Evolutionary conservation across 495 filamentous ascomycete species (phyloP), one percentile per base, ranked within the genome.

Genomic region (Aspergillus kassunensis): DNA sequence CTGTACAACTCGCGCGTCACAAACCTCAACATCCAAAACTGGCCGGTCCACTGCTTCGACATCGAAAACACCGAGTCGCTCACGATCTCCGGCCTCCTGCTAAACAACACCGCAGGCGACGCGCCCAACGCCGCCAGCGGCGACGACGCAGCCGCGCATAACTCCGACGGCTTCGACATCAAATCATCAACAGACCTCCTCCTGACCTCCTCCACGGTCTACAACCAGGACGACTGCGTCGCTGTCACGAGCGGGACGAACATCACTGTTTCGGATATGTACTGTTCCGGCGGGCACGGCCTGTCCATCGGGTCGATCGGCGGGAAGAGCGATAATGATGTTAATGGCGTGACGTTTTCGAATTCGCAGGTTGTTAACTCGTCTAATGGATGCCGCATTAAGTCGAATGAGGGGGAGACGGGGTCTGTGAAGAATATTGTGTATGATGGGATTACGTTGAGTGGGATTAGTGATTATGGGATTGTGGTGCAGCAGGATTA

Each of bases 401-500:
- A 78, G 24, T 4, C 67, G 27, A 75, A 73, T 61, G 64, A 56
- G 39, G 61, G 61, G 35, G 73, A 65, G 2, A 74, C 71, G 12
- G 73, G 73, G 37, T 30, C 52, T 49, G 64, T 74, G 35, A 56
- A 59, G 49, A 69, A 72, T 49, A 63, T 75, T 36, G 67, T 62
- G 13, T 78, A 70, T 60, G 50, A 58, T 48, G 70, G 73, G 54
- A 77, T 74, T 51, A 61, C 57, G 9, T 27, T 75, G 19, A 56
- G 53, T 12, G 66, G 69, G 33, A 76, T 78, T 55, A 52, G 61
- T 10, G 67, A 57, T 56, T 78, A 78, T 52, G 75, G 73, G 12
- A 75, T 74, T 48, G 74, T 69, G 36, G 55, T 77, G 29, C 67
- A 76, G 57, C 67, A 78, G 59, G 72, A 77, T 51, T 77, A 77